Evolutionary conservation across 352 stramenopile species (phyloP).

Genomic region (Aphanomyces invadans): DNA sequence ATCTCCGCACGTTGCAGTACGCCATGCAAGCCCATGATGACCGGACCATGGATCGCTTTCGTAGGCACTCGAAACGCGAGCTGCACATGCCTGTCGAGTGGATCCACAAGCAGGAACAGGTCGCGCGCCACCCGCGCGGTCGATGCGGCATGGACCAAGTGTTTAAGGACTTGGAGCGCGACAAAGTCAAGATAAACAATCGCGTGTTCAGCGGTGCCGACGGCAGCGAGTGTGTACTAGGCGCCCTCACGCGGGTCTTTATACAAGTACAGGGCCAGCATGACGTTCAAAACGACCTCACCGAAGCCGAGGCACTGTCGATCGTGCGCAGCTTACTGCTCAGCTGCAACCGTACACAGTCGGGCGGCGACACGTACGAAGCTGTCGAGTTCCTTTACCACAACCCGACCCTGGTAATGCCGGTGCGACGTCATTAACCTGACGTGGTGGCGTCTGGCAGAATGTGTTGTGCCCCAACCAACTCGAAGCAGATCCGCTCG

Average conservation of each 20-base stretch:
- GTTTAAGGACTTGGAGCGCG: constrained; percentile 22
- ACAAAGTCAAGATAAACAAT: constrained; percentile 19
- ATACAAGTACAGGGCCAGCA: constrained; percentile 12
- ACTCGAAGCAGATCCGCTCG: constrained; percentile 10
- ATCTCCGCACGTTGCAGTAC: constrained; percentile 3
- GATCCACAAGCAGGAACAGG: constrained; percentile 6
- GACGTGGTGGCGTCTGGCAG: background rate
- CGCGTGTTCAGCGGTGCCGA: constrained; percentile 14
- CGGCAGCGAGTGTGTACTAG: constrained; percentile 13
- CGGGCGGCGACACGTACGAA: constrained; percentile 24
- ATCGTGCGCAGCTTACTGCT: constrained; percentile 19
- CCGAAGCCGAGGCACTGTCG: constrained; percentile 3
- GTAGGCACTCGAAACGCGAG: background rate
- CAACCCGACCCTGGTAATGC: constrained; percentile 10
- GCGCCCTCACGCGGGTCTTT: constrained; percentile 5
- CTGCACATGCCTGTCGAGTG: constrained; percentile 18
- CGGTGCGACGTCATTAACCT: background rate
- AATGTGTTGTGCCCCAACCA: constrained; percentile 17
- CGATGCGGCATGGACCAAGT: constrained; percentile 22
- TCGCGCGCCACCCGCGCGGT: background rate
- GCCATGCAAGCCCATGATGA: background rate
- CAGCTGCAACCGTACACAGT: constrained; percentile 19
- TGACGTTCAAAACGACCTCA: constrained; percentile 8
- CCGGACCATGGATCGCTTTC: background rate
- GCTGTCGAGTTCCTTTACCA: constrained; percentile 23